phyloP scores from a whole-genome alignment of 495 filamentous ascomycete species.

The Xylaria sp. region DNA sequence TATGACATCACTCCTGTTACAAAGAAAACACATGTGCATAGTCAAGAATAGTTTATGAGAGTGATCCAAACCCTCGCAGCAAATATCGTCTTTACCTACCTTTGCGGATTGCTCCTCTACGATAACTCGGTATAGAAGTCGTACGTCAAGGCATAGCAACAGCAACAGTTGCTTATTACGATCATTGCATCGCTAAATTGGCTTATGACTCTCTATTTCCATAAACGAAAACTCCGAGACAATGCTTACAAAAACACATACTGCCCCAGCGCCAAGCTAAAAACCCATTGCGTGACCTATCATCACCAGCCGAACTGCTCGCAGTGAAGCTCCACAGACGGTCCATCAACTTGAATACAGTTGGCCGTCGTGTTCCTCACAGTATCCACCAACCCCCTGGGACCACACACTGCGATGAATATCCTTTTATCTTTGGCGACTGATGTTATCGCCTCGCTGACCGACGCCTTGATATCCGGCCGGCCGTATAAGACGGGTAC shows the following conservation, averaged over 20 bases:
- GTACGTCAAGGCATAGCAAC: not conserved
- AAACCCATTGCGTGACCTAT: not conserved
- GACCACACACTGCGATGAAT: slow-evolving; percentile 60
- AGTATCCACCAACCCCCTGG: slow-evolving; percentile 53
- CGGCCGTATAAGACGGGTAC: slow-evolving; percentile 45
- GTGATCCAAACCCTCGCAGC: not conserved
- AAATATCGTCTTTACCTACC: not conserved
- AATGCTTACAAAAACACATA: not conserved
- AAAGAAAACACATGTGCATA: not conserved
- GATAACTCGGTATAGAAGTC: not conserved
- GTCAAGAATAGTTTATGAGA: not conserved
- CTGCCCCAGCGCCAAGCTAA: not conserved
- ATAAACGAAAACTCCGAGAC: not conserved
- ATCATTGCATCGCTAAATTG: not conserved
- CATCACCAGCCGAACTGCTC: slow-evolving; percentile 63
- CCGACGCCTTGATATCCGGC: slow-evolving; percentile 50
- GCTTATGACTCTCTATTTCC: not conserved
- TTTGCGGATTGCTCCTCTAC: not conserved
- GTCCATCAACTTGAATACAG: slow-evolving; percentile 55
- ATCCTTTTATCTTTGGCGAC: slow-evolving; percentile 51
- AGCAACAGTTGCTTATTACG: not conserved
- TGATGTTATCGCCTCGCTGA: slow-evolving; percentile 49
- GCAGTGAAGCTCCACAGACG: slow-evolving; percentile 60
- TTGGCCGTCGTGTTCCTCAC: slow-evolving; percentile 59
- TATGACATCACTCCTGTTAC: too few relatives aligned